Conservation (phyloP, 495 filamentous ascomycete species). For the Talaromyces liani region DNA sequence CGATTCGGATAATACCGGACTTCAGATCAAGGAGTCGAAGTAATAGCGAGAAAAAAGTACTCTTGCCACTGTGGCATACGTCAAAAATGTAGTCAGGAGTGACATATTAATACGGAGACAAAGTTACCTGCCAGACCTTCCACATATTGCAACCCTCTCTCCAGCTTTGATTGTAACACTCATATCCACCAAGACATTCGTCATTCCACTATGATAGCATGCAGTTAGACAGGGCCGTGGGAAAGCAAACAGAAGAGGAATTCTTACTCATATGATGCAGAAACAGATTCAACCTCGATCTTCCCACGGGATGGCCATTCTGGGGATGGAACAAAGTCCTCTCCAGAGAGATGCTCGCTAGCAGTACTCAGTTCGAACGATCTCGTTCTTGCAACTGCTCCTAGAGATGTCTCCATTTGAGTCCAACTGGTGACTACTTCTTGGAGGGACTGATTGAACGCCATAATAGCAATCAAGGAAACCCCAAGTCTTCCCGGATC, state of each 20-base stretch:
- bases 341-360: constrained; percentile 14
- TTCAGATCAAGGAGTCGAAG: background rate
- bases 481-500: constrained; percentile 20
- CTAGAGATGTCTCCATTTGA: constrained; percentile 22
- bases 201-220: background rate
- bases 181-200: background rate
- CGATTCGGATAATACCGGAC: background rate
- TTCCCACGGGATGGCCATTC: constrained; percentile 17
- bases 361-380: constrained; percentile 21
- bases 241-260: background rate
- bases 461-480: constrained; percentile 25
- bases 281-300: constrained; percentile 12
- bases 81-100: too few relatives aligned
- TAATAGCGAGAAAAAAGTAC: background rate
- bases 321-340: constrained; percentile 8
- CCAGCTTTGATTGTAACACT: constrained; percentile 13
- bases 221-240: constrained; percentile 11
- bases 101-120: too few relatives aligned
- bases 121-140: constrained; percentile 32
- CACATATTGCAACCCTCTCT: constrained; percentile 39
- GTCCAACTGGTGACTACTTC: constrained; percentile 19
- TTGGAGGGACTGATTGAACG: constrained; percentile 19
- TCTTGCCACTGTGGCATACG: background rate
- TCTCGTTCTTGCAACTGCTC: constrained; percentile 19
- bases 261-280: constrained; percentile 21